Base-by-base conservation (phyloP, 108 stramenopile species). In the Nitzschia palea region DNA sequence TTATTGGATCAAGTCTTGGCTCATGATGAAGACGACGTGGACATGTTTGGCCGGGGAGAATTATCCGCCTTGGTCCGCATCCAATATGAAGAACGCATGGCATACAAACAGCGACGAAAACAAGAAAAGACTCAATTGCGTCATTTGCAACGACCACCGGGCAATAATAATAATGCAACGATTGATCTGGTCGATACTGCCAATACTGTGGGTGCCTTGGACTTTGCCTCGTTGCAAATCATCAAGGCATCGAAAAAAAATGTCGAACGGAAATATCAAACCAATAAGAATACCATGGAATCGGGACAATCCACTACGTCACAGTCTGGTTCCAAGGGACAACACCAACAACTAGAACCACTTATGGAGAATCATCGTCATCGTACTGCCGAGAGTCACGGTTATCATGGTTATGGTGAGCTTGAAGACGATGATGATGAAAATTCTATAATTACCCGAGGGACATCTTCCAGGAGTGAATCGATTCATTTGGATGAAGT, bases 41-140 rank as follows among this genome's bases (percentile, higher is more conserved):
- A 67, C 31, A 67, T 45, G 30, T 84, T 72, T 51, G 76, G 82
- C 53, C 76, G 89, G 22, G 81, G 84, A 0, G 88, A 95, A 50
- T 56, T 91, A 17, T 80, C 85, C 3, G 90, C 93, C 8, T 57
- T 95, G 37, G 79, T 86, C 28, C 67, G 83, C 22, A 89, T 95
- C 53, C 93, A 95, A 55, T 86, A 83, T 58, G 90, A 95, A 77
- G 86, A 87, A 62, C 77, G 86, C 37, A 58, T 86, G 62, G 81
- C 81, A 0, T 29, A 58, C 36, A 77, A 84, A 51, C 55, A 67
- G 37, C 63, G 50, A 40, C 63, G 54, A 31, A 70, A 68, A 37
- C 31, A 68, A 48, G 80, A 78, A 60, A 30, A 54, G 43, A 37
- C 42, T 12, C 8, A 55, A 48, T 15, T 63, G 2, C 62, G 55